A percentile compares a stretch with the other conserved stretches of the same genome.
phyloP scores from a whole-genome alignment of 2,329 filamentous ascomycete species.

The Xylariales sp. region DNA sequence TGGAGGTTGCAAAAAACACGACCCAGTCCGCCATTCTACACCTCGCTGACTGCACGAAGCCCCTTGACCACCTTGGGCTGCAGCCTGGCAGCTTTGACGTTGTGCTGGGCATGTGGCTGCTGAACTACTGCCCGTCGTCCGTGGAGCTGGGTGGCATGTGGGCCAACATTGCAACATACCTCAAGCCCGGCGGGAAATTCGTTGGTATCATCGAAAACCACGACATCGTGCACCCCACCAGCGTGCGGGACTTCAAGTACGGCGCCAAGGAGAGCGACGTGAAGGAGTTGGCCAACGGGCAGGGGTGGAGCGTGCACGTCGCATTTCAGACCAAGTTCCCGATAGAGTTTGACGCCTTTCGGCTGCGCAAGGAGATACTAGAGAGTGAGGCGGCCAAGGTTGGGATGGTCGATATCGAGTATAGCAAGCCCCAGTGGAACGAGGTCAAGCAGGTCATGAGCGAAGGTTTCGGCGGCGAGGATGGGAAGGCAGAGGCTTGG shows the following conservation, averaged over 20 bases:
- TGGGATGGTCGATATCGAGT: slow-evolving; percentile 1
- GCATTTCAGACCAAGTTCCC: slow-evolving; percentile 1
- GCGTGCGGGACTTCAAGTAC: slow-evolving; percentile 1
- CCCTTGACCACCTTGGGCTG: not conserved
- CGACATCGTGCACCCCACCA: slow-evolving; percentile 1
- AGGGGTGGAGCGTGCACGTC: slow-evolving; percentile 2
- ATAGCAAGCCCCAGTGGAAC: not conserved
- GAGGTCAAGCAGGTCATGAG: slow-evolving; percentile 3
- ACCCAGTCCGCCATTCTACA: not conserved
- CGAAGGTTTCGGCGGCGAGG: not conserved
- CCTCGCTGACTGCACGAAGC: not conserved
- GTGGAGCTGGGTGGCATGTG: slow-evolving; percentile 6
- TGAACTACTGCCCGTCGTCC: slow-evolving; percentile 5
- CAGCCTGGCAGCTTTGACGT: slow-evolving; percentile 2
- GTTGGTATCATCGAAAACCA: slow-evolving; percentile 7
- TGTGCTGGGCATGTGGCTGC: slow-evolving; percentile 5
- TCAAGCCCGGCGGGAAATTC: slow-evolving; percentile 6
- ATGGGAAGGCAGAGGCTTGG: slow-evolving; percentile 1
- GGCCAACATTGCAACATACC: slow-evolving; percentile 5
- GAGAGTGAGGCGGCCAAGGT: slow-evolving; percentile 3
- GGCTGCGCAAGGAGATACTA: slow-evolving; percentile 3
- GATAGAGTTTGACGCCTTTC: slow-evolving; percentile 5
- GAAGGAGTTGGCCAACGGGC: not conserved
- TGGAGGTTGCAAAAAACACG: slow-evolving; percentile 1
- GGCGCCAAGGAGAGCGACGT: slow-evolving; percentile 3